Evolutionary conservation across 2,329 filamentous ascomycete species (phyloP).

Genomic region (Exophiala bonariae): DNA sequence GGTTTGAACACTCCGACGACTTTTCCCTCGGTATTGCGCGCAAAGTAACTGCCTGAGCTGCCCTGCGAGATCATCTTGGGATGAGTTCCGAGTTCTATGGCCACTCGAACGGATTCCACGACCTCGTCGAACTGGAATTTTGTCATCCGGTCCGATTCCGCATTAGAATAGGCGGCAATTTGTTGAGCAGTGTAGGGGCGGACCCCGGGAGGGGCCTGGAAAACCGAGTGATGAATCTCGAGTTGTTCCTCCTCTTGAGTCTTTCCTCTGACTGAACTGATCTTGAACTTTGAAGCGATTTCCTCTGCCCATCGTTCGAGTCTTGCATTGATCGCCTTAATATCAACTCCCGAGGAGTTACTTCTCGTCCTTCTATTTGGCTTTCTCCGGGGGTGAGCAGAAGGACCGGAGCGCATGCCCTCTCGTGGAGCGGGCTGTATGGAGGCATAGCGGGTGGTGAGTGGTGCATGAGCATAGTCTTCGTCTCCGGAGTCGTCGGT

Average conservation of each 20-base stretch:
- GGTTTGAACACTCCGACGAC: constrained; percentile 98
- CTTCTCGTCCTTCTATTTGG: constrained; percentile 60
- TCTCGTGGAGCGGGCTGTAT: constrained; percentile 64
- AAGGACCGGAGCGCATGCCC: constrained; percentile 56
- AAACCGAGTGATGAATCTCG: constrained; percentile 97
- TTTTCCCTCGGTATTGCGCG: constrained; percentile 84
- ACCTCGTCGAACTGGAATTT: constrained; percentile 81
- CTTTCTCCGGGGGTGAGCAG: constrained; percentile 39
- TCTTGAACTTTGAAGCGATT: constrained; percentile 96
- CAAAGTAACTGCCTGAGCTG: constrained; percentile 97
- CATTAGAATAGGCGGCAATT: constrained; percentile 57
- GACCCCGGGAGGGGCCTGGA: constrained; percentile 86
- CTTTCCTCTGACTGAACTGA: constrained; percentile 71
- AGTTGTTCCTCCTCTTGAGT: constrained; percentile 78
- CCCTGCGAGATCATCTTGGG: constrained; percentile 96
- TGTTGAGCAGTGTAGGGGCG: constrained; percentile 75
- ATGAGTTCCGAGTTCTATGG: constrained; percentile 87
- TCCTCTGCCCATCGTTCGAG: constrained; percentile 97
- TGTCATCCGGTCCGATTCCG: constrained; percentile 66
- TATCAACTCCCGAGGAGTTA: constrained; percentile 84
- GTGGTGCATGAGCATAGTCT: constrained; percentile 52
- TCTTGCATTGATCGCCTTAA: constrained; percentile 96
- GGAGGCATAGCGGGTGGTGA: constrained; percentile 65
- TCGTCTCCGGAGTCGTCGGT: constrained; percentile 69
- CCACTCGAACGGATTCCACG: constrained; percentile 83